phyloP scores from a whole-genome alignment of 768 basidiomycete species.

The Wakefieldia striispora region DNA sequence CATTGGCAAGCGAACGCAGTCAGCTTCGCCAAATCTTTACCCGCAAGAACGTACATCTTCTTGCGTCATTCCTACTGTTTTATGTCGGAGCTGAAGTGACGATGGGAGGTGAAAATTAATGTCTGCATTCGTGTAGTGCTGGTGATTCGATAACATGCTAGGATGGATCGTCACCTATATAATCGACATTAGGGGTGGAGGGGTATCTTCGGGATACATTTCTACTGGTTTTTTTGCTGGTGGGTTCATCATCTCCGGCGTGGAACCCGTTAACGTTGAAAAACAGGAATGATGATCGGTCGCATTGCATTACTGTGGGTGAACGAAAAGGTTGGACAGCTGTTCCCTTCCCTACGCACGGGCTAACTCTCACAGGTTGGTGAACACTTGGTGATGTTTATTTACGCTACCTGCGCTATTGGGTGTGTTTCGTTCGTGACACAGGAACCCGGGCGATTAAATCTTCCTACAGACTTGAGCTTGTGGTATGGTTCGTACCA shows the following conservation, averaged over 20 bases:
- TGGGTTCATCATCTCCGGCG: background rate
- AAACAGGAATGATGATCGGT: conserved; percentile 28
- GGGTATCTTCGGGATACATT: conserved; percentile 46
- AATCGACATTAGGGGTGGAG: conserved; percentile 42
- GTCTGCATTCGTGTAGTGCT: background rate
- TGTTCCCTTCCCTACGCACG: background rate
- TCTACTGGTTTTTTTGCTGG: conserved; percentile 39
- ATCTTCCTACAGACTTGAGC: conserved; percentile 45
- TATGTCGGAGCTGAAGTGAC: conserved; percentile 56
- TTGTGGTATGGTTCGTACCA: conserved; percentile 68
- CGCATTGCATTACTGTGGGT: conserved; percentile 29
- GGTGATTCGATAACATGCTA: conserved; percentile 11
- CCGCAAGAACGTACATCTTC: conserved; percentile 40
- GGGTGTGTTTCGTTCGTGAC: conserved; percentile 11
- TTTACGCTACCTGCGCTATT: conserved; percentile 32
- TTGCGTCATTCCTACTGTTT: conserved; percentile 44
- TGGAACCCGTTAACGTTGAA: background rate
- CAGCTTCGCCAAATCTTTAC: conserved; percentile 47
- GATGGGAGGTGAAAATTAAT: conserved; percentile 37
- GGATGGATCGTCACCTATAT: conserved; percentile 71
- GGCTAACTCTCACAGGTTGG: conserved; percentile 26
- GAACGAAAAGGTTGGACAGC: conserved; percentile 22
- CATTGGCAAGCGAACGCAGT: conserved; percentile 34
- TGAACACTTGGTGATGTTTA: conserved; percentile 27
- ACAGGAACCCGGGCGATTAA: background rate